Evolutionary conservation across 257 asterid genomes (phyloP).

Genomic region (Przewalskia tangutica): DNA sequence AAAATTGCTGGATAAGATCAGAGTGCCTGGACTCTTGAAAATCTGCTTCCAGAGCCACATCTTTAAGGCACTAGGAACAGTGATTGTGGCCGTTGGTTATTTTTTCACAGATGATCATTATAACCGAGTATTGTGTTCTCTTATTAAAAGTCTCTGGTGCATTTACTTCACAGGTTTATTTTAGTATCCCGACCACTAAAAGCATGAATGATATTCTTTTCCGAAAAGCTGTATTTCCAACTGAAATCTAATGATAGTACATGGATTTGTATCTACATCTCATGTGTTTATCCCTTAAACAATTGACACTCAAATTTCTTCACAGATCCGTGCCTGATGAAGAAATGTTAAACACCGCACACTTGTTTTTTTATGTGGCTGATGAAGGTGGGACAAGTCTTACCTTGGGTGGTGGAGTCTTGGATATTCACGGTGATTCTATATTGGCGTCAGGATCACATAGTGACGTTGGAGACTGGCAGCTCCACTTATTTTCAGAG

Average conservation of each 20-base stretch:
- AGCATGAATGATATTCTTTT: not conserved
- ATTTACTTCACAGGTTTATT: not conserved
- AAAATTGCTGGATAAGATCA: not conserved
- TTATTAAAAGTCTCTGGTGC: not conserved
- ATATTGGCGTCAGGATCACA: constrained; percentile 62
- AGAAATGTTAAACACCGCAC: constrained; percentile 43
- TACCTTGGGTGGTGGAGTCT: constrained; percentile 43
- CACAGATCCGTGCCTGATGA: constrained; percentile 32
- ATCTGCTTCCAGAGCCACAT: not conserved
- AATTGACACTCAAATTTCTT: constrained; percentile 7
- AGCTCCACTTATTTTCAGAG: constrained; percentile 72
- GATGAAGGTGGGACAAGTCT: constrained; percentile 77
- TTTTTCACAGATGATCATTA: not conserved
- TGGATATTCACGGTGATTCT: constrained; percentile 32
- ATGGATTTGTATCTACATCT: not conserved
- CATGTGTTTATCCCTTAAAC: constrained; percentile 7
- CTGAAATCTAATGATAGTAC: not conserved
- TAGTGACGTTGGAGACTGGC: constrained; percentile 78
- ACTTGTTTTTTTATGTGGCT: constrained; percentile 88
- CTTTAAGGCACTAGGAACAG: not conserved
- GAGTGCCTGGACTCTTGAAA: not conserved
- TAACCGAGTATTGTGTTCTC: not conserved
- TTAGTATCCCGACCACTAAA: not conserved
- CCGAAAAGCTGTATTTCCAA: not conserved
- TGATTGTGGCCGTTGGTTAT: not conserved